Percentiles rank a stretch among this genome's conserved stretches.
These are phyloP conservation scores for Cyclotella choctawhatcheeana DNA, from an alignment of 108 stramenopile species.

Conservation along the genomic window DNA sequence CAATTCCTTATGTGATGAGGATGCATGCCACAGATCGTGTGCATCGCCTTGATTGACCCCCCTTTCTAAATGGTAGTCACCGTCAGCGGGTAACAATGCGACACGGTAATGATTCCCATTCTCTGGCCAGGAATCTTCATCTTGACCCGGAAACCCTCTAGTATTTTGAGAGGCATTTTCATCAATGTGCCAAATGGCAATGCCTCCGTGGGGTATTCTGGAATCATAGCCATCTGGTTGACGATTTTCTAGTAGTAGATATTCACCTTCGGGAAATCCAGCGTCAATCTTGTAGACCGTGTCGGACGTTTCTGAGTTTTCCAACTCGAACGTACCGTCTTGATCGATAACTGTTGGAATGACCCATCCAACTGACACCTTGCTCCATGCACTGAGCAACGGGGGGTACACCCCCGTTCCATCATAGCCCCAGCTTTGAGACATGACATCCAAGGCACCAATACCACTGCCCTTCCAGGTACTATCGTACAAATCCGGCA, in stretches of 20 bases:
- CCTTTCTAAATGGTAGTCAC: slow-evolving; percentile 73
- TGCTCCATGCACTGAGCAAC: slow-evolving; percentile 57
- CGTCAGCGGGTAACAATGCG: slow-evolving; percentile 73
- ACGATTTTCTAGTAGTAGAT: slow-evolving; percentile 75
- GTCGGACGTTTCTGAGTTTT: slow-evolving; percentile 30
- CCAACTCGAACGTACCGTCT: slow-evolving; percentile 45
- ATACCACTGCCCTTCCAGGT: slow-evolving; percentile 44
- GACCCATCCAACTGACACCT: slow-evolving; percentile 60
- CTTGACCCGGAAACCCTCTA: slow-evolving; percentile 55
- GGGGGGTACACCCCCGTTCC: slow-evolving; percentile 56
- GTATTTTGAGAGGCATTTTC: slow-evolving; percentile 40
- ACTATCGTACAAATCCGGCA: slow-evolving; percentile 56
- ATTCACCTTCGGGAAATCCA: slow-evolving; percentile 59
- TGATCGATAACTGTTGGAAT: slow-evolving; percentile 41
- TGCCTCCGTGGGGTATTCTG: slow-evolving; percentile 49
- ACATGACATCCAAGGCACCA: slow-evolving; percentile 55
- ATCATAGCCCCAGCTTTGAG: slow-evolving; percentile 54
- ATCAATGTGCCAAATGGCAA: slow-evolving; percentile 74
- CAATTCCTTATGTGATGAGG: slow-evolving; percentile 33
- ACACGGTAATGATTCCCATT: slow-evolving; percentile 76
- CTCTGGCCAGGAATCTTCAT: slow-evolving; percentile 62
- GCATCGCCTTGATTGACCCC: slow-evolving; percentile 58
- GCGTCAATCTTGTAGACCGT: slow-evolving; percentile 58
- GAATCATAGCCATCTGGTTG: slow-evolving; percentile 58
- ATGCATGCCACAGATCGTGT: slow-evolving; percentile 54